A percentile compares a stretch with the other conserved stretches of the same genome.
Evolutionary conservation across 176 grass and related monocot species (phyloP).

Genomic region (Microstegium vimineum): DNA sequence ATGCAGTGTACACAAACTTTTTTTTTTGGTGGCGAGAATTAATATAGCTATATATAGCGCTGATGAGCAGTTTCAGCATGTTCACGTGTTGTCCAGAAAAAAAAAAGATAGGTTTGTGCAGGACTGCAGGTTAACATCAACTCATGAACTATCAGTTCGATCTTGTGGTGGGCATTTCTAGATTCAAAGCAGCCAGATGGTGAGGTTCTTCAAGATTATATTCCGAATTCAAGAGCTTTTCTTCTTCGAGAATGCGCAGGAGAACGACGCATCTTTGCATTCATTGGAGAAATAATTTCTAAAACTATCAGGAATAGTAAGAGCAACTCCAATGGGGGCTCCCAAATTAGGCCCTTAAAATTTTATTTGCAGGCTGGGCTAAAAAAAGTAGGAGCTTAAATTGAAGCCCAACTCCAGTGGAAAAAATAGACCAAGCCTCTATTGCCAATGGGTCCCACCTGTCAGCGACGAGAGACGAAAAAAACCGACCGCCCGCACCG

Average conservation of each 20-base stretch:
- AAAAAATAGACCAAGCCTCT: no score
- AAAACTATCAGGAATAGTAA: neutral
- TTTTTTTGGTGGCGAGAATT: neutral
- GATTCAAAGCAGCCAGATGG: conserved; percentile 25
- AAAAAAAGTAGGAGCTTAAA: no score
- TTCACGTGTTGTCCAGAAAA: neutral
- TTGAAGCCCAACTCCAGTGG: no score
- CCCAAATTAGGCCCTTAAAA: no score
- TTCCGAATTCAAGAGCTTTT: neutral
- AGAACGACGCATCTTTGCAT: neutral
- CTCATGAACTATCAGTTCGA: neutral
- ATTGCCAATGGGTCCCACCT: no score
- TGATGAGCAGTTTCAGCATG: neutral
- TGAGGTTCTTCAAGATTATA: neutral
- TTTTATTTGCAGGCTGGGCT: no score
- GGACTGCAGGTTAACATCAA: neutral
- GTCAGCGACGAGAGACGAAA: no score
- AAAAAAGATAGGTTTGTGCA: neutral
- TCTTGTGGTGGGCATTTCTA: conserved; percentile 8
- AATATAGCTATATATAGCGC: neutral
- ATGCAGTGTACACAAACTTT: neutral
- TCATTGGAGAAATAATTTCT: neutral
- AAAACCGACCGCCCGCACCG: no score
- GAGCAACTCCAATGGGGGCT: no score
- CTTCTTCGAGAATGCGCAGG: neutral